These are phyloP conservation scores for Tephrocybe sp. DNA, from an alignment of 768 basidiomycete species.

Conservation along the genomic window DNA sequence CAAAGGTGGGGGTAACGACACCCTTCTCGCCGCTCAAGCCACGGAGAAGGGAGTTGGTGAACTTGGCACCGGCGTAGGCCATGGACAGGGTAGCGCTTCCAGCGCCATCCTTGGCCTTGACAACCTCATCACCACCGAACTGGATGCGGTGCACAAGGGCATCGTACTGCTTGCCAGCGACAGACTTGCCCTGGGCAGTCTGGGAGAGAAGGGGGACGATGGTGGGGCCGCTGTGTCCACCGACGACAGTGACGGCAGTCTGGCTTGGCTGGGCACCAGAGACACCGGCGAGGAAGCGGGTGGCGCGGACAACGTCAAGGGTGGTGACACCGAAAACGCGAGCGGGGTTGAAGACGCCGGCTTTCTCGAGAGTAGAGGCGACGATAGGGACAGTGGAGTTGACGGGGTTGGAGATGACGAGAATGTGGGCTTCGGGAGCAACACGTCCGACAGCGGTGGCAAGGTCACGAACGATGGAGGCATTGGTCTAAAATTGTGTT, in stretches of 20 bases:
- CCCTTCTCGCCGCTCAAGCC: slow-evolving; percentile 90
- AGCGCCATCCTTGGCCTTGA: slow-evolving; percentile 95
- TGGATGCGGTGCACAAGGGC: slow-evolving; percentile 92
- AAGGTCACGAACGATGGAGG: slow-evolving; percentile 96
- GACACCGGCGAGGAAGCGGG: slow-evolving; percentile 83
- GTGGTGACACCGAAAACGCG: slow-evolving; percentile 96
- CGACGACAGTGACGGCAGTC: slow-evolving; percentile 80
- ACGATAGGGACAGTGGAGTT: slow-evolving; percentile 98
- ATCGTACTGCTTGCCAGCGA: slow-evolving; percentile 73
- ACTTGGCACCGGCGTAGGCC: slow-evolving; percentile 94
- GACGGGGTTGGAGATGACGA: slow-evolving; percentile 99
- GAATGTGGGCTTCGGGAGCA: slow-evolving; percentile 87
- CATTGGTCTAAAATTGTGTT: slow-evolving; percentile 70
- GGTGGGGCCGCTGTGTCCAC: slow-evolving; percentile 96
- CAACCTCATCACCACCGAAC: slow-evolving; percentile 97
- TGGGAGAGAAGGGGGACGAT: slow-evolving; percentile 97
- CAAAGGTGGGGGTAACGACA: slow-evolving; percentile 81
- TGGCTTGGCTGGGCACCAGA: slow-evolving; percentile 64
- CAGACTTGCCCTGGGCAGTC: slow-evolving; percentile 60
- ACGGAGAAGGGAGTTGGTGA: slow-evolving; percentile 77
- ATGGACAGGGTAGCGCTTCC: slow-evolving; percentile 95
- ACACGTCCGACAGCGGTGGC: slow-evolving; percentile 85
- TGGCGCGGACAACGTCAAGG: slow-evolving; percentile 95
- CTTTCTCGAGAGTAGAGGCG: slow-evolving; percentile 86
- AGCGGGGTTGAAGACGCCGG: slow-evolving; percentile 87